Conservation (phyloP, 768 basidiomycete species). For the Strobilomyces confusus region DNA sequence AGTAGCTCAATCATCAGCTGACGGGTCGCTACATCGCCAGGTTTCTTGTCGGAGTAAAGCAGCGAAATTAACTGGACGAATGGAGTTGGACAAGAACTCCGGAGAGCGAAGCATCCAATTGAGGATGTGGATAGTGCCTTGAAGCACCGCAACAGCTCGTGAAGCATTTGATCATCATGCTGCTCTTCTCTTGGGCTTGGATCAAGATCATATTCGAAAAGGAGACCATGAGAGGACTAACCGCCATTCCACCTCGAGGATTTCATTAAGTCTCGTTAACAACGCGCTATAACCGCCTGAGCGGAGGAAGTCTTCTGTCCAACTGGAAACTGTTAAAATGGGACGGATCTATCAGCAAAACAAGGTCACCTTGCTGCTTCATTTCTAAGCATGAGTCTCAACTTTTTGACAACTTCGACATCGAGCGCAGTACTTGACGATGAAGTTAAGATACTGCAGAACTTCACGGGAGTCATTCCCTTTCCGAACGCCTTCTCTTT, state of each 20-base stretch:
- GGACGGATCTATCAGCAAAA: not conserved
- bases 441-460: conserved; percentile 62
- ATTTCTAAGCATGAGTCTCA: conserved; percentile 82
- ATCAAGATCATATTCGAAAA: conserved; percentile 7
- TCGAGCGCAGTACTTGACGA: conserved; percentile 75
- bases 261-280: conserved; percentile 80
- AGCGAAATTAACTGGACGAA: conserved; percentile 80
- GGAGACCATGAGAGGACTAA: conserved; percentile 33
- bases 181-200: conserved; percentile 79
- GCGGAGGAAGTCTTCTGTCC: conserved; percentile 84
- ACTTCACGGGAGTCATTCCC: conserved; percentile 58
- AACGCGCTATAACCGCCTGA: conserved; percentile 84
- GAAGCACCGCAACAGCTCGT: conserved; percentile 89
- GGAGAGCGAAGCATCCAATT: conserved; percentile 85
- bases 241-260: conserved; percentile 97
- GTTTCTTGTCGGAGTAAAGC: conserved; percentile 96
- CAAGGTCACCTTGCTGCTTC: conserved; percentile 74
- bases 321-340: conserved; percentile 42
- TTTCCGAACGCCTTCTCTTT: conserved; percentile 55
- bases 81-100: conserved; percentile 85
- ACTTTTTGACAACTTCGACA: conserved; percentile 82
- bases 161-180: conserved; percentile 91
- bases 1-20: conserved; percentile 90
- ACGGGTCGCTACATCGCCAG: conserved; percentile 86
- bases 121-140: conserved; percentile 90